phyloP scores from a whole-genome alignment of 2,329 filamentous ascomycete genomes.

The Fusarium sp. region DNA sequence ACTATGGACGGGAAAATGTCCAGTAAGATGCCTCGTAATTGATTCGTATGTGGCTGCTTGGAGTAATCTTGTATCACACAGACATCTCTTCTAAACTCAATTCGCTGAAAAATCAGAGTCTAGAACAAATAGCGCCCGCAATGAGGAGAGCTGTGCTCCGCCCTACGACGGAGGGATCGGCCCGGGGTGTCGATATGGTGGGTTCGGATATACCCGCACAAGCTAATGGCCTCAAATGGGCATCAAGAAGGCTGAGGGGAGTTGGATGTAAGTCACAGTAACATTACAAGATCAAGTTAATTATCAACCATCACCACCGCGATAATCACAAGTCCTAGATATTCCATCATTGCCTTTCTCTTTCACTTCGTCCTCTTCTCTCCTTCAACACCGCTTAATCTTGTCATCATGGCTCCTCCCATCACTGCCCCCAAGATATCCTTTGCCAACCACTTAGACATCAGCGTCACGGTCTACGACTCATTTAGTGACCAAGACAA shows the following conservation, averaged over 20 bases:
- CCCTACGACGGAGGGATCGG: neutral
- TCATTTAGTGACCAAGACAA: neutral
- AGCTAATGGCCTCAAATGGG: neutral
- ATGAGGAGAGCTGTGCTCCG: neutral
- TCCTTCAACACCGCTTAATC: neutral
- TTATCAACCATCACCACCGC: neutral
- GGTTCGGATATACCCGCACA: neutral
- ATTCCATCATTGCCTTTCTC: too few species aligned
- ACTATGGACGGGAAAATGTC: too few species aligned
- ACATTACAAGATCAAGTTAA: neutral
- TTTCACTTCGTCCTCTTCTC: too few species aligned
- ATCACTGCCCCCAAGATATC: neutral
- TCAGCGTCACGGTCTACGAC: neutral
- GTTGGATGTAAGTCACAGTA: neutral
- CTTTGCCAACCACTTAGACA: neutral
- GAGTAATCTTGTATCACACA: neutral
- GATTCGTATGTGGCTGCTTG: neutral
- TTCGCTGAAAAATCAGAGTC: neutral
- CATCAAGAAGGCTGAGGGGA: neutral
- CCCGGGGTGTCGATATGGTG: neutral
- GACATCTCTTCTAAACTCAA: neutral
- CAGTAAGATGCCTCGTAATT: neutral
- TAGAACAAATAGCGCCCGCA: neutral
- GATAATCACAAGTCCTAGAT: rapidly evolving
- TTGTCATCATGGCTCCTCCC: neutral